Evolutionary conservation across 768 basidiomycete genomes (phyloP).

Genomic region (Suillus plorans): DNA sequence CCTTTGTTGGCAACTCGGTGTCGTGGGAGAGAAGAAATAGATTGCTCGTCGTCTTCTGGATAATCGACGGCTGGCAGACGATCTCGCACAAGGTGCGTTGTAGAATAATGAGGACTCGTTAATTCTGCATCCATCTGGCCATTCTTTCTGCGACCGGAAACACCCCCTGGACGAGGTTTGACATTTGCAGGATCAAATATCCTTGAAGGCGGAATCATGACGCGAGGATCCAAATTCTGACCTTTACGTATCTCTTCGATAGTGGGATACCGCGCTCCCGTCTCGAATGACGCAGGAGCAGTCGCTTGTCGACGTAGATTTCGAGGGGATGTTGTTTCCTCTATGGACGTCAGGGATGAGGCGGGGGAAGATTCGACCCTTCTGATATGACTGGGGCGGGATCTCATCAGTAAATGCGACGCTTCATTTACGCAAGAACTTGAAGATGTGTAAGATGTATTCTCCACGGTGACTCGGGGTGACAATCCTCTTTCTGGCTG

Average conservation of each 20-base stretch:
- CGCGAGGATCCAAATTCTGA: slow-evolving; percentile 21
- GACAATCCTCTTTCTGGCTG: slow-evolving; percentile 11
- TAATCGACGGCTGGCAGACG: not conserved
- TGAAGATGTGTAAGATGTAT: slow-evolving; percentile 18
- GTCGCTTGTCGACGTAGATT: slow-evolving; percentile 8
- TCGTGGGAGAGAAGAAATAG: not conserved
- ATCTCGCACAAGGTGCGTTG: not conserved
- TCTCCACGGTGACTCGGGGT: slow-evolving; percentile 17
- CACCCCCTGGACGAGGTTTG: slow-evolving; percentile 20
- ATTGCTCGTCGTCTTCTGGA: not conserved
- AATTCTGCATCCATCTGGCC: not conserved
- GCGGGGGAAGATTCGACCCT: slow-evolving; percentile 6
- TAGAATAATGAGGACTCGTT: not conserved
- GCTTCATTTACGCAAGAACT: slow-evolving; percentile 5
- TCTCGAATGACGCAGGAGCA: slow-evolving; percentile 9
- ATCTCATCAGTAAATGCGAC: not conserved
- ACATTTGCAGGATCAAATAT: slow-evolving; percentile 27
- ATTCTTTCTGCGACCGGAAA: not conserved
- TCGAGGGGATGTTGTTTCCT: slow-evolving; percentile 14
- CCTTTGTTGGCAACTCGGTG: not conserved
- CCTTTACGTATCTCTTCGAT: slow-evolving; percentile 18
- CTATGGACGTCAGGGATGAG: slow-evolving; percentile 8
- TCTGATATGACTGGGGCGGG: slow-evolving; percentile 11
- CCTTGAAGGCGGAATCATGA: slow-evolving; percentile 27
- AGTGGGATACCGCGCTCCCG: slow-evolving; percentile 21